phyloP scores from a whole-genome alignment of 352 stramenopile species.

The Globisporangium paddicum region DNA sequence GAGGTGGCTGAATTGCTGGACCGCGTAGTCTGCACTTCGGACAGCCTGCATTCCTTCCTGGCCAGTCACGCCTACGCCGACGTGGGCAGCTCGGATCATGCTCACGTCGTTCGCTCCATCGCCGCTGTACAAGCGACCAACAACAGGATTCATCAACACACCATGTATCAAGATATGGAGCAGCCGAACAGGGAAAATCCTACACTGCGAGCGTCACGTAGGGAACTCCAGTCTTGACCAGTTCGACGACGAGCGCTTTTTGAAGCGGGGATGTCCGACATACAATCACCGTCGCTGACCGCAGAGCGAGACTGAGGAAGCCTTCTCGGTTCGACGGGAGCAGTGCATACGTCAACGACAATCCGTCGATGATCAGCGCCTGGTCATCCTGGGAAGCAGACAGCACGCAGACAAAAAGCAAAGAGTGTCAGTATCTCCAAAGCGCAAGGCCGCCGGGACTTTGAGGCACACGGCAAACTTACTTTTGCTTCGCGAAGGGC shows the following conservation, averaged over 20 bases:
- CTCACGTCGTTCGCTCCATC: slow-evolving; percentile 99
- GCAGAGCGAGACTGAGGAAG: slow-evolving; percentile 66
- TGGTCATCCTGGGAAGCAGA: slow-evolving; percentile 37
- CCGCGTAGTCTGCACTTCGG: slow-evolving; percentile 71
- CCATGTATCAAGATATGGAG: background rate
- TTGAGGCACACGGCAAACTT: background rate
- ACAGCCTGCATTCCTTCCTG: slow-evolving; percentile 94
- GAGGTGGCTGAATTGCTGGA: slow-evolving; percentile 82
- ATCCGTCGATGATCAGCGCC: slow-evolving; percentile 65
- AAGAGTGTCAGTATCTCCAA: background rate
- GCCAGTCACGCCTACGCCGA: slow-evolving; percentile 97
- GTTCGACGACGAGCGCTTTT: slow-evolving; percentile 91
- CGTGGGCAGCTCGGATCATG: slow-evolving; percentile 99
- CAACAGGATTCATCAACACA: background rate
- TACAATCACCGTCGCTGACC: slow-evolving; percentile 82
- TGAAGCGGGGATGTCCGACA: slow-evolving; percentile 88
- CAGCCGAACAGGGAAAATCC: slow-evolving; percentile 15
- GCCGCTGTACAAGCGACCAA: slow-evolving; percentile 55
- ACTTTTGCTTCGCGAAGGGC: slow-evolving; percentile 45
- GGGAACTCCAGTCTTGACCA: slow-evolving; percentile 84
- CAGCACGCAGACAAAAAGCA: background rate
- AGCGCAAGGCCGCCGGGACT: no score
- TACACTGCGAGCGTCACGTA: slow-evolving; percentile 93
- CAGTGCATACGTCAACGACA: slow-evolving; percentile 54
- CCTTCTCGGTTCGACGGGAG: slow-evolving; percentile 44